Evolutionary conservation across 495 filamentous ascomycete genomes (phyloP), one percentile per base, ranked within the genome.

Genomic region (Xylaria longipes): DNA sequence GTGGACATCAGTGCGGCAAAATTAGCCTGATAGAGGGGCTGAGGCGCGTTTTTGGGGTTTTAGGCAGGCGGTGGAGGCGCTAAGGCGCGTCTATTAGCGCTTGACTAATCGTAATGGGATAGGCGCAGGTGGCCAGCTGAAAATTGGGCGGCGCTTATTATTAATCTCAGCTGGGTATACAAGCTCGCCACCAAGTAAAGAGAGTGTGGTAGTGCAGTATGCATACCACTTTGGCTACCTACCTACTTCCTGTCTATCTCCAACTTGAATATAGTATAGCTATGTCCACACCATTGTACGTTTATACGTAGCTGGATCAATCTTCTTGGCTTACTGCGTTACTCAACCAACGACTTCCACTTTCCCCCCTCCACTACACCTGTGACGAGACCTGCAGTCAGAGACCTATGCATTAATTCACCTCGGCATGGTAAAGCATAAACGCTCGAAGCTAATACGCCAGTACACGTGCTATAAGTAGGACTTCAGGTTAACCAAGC

Each of bases 51-150:
- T 25, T 48, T n/a, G 61, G 35, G 62, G 1, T 41, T 69, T 69
- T 56, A 41, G 66, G 66, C 41, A 69, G 66, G 66, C 66, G 66
- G 66, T 69, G 66, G 22, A 17, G 22, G 33, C 66, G 52, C 66
- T 41, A n/a, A 29, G 3, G 3, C 48, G 48, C 65, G 46, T 43
- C 48, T 67, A 41, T 56, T 27, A 41, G 46, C 65, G 65, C 35
- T 56, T 33, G 25, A 9, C 29, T 65, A 52, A 37, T 33, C 27
- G 1, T 3, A 29, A 22, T 1, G 12, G 3, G 39, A 29, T 31
- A 46, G n/a, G 17, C 61, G 39, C 48, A 33, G 11, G 31, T 45
- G 45, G 48, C 31, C 29, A 66, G 63, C 63, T 66, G 63, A 66
- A 66, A 66, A 52, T 15, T 17, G 63, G 65, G 33, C 31, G 35